Evolutionary conservation across 495 filamentous ascomycete genomes (phyloP).

Genomic region (Trypethelium eluteriae): DNA sequence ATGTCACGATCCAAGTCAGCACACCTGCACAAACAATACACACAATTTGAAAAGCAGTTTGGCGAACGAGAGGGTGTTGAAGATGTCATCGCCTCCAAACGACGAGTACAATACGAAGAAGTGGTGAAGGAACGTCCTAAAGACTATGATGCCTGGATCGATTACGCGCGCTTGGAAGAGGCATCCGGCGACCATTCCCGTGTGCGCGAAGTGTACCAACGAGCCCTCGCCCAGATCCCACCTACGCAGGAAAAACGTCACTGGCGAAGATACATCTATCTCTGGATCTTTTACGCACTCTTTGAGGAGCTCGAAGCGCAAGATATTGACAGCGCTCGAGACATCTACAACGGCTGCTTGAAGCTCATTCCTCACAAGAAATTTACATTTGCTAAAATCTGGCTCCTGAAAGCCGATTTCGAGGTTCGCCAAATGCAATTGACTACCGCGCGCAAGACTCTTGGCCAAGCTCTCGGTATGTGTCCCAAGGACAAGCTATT

Average conservation of each 20-base stretch:
- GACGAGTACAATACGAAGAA: conserved; percentile 89
- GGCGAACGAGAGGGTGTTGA: conserved; percentile 91
- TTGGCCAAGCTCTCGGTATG: conserved; percentile 85
- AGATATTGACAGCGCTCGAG: conserved; percentile 70
- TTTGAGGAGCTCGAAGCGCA: conserved; percentile 84
- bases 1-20: conserved; percentile 81
- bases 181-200: conserved; percentile 67
- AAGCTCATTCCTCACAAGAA: conserved; percentile 88
- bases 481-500: conserved; percentile 95
- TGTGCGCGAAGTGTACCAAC: conserved; percentile 87
- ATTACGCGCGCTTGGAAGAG: conserved; percentile 88
- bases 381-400: conserved; percentile 96
- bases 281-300: conserved; percentile 95
- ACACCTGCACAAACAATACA: conserved; percentile 82
- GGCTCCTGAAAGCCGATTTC: conserved; percentile 89
- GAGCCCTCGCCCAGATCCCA: conserved; percentile 90
- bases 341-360: conserved; percentile 85
- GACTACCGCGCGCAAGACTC: conserved; percentile 68
- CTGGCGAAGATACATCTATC: conserved; percentile 94
- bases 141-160: conserved; percentile 95
- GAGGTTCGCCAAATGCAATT: conserved; percentile 83
- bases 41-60: conserved; percentile 96
- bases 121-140: conserved; percentile 82
- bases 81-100: conserved; percentile 89
- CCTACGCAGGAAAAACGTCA: conserved; percentile 95